A percentile compares a stretch with the other conserved stretches of the same genome.
These are phyloP conservation scores for Talaromyces liani DNA, from an alignment of 495 filamentous ascomycete species.

Conservation along the genomic window DNA sequence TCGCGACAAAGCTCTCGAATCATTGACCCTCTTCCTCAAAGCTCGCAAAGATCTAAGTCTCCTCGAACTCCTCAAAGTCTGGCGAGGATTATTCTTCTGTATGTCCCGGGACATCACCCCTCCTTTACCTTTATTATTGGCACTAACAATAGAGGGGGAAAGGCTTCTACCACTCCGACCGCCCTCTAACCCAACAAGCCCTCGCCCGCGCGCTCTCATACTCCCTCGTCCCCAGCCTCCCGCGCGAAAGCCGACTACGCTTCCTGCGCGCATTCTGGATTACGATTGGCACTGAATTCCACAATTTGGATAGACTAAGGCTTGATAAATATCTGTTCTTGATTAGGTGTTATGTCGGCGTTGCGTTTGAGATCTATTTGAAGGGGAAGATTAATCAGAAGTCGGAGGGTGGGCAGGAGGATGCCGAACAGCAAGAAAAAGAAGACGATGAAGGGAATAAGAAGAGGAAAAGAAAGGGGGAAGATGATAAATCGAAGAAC, in stretches of 20 bases:
- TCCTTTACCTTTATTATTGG: no score
- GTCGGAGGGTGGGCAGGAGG: conserved; percentile 24
- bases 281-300: conserved; percentile 79
- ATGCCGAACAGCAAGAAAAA: conserved; percentile 34
- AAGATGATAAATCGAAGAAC: conserved; percentile 6
- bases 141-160: conserved; percentile 2
- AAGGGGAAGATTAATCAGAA: conserved; percentile 20
- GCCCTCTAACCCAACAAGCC: conserved; percentile 76
- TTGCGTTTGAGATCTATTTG: conserved; percentile 48
- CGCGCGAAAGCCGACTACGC: conserved; percentile 40
- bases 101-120: conserved; percentile 15
- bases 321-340: conserved; percentile 92
- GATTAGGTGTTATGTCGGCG: conserved; percentile 66
- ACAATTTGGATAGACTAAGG: conserved; percentile 71
- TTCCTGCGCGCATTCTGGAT: conserved; percentile 80
- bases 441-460: conserved; percentile 23
- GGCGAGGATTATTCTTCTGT: conserved; percentile 97
- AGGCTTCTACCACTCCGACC: conserved; percentile 91
- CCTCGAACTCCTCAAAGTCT: conserved; percentile 82
- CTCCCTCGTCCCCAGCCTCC: conserved; percentile 58
- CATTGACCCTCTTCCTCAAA: conserved; percentile 70
- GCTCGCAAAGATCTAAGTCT: conserved; percentile 58
- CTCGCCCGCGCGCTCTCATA: conserved; percentile 77
- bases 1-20: conserved; percentile 72
- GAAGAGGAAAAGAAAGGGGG: conserved; percentile 15